Conservation (phyloP, 2,329 filamentous ascomycete genomes). For the Curvularia lunata region DNA sequence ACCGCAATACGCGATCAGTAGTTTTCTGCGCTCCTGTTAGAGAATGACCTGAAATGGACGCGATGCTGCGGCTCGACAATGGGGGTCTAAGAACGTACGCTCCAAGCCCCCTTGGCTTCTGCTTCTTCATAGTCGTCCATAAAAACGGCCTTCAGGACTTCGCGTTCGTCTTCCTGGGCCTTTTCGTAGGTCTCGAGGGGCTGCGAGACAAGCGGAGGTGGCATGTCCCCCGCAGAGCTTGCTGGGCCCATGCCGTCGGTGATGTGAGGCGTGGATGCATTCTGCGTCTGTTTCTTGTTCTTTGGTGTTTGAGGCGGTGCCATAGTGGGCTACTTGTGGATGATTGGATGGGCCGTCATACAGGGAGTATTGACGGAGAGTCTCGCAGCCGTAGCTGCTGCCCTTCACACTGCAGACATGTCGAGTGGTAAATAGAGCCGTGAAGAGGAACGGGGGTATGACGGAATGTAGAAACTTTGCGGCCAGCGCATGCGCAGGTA, state of each 20-base stretch:
- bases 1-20: slow-evolving; percentile 78
- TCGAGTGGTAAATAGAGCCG: slow-evolving; percentile 21
- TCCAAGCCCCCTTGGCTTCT: slow-evolving; percentile 79
- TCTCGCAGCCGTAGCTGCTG: slow-evolving; percentile 57
- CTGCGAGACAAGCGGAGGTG: slow-evolving; percentile 40
- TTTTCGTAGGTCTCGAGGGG: slow-evolving; percentile 73
- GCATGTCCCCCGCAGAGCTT: slow-evolving; percentile 37
- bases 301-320: slow-evolving; percentile 55
- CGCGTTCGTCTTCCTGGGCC: slow-evolving; percentile 84
- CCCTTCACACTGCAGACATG: slow-evolving; percentile 52
- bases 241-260: slow-evolving; percentile 27
- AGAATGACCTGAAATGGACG: neutral
- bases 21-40: slow-evolving; percentile 64
- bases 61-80: neutral
- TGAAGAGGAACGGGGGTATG: slow-evolving; percentile 23
- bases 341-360: slow-evolving; percentile 43
- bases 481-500: slow-evolving; percentile 29
- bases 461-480: slow-evolving; percentile 29
- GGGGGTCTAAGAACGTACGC: slow-evolving; percentile 60
- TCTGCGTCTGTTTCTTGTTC: slow-evolving; percentile 46
- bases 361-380: slow-evolving; percentile 40
- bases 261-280: slow-evolving; percentile 42
- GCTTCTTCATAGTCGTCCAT: slow-evolving; percentile 84
- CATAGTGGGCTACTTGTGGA: slow-evolving; percentile 52
- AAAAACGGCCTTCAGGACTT: slow-evolving; percentile 86